Percentiles rank a stretch among this genome's conserved stretches.
Evolutionary conservation across 1,139 yeast species (phyloP).

Genomic region (Diutina scorzettiae): DNA sequence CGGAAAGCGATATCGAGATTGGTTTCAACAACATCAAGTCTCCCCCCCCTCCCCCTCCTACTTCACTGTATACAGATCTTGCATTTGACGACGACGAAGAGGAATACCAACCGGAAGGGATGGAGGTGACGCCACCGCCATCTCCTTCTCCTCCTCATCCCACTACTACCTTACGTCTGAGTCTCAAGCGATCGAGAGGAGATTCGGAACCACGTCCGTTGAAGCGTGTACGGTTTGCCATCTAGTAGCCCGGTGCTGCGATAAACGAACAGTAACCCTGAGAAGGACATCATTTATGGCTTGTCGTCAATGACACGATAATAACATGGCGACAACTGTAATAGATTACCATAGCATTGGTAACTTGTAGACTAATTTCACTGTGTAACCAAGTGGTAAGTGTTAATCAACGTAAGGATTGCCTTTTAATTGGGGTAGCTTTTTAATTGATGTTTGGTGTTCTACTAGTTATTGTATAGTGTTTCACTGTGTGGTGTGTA

Average conservation of each 20-base stretch:
- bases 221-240: constrained; percentile 4
- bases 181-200: neutral
- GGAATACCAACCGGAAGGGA: constrained; percentile 2
- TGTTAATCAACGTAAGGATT: too few relatives aligned
- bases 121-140: constrained; percentile 1
- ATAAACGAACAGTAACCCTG: too few relatives aligned
- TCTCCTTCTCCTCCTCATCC: neutral
- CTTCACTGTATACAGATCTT: neutral
- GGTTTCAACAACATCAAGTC: neutral
- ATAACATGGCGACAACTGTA: too few relatives aligned
- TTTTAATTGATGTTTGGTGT: too few relatives aligned
- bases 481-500: too few relatives aligned
- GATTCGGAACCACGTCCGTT: neutral
- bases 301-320: too few relatives aligned
- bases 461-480: too few relatives aligned
- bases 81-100: constrained; percentile 4
- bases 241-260: neutral
- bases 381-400: too few relatives aligned
- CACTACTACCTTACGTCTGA: neutral
- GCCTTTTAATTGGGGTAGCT: too few relatives aligned
- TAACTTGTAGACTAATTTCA: too few relatives aligned
- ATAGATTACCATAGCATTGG: too few relatives aligned
- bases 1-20: constrained; percentile 1
- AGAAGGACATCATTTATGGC: too few relatives aligned
- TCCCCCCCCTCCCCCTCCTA: neutral